Evolutionary conservation across 2,329 filamentous ascomycete species (phyloP).

Genomic region (Pseudopyrenochaeta lycopersici): DNA sequence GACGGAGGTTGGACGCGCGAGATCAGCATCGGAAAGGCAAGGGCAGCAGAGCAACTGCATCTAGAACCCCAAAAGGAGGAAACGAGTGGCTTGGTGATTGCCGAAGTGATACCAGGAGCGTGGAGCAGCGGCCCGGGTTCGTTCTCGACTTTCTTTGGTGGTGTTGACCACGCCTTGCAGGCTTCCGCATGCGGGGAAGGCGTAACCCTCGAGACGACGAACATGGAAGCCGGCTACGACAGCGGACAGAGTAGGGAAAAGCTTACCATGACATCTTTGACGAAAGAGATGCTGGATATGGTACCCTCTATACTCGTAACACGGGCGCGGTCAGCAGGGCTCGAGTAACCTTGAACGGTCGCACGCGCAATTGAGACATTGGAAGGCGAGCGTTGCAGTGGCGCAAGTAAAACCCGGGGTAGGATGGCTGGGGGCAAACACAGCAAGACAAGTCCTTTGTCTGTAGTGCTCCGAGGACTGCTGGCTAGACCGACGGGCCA

Average conservation of each 20-base stretch:
- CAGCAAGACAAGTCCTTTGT: conserved; percentile 23
- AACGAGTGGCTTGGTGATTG: conserved; percentile 1
- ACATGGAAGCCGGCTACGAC: conserved; percentile 9
- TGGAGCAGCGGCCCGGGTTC: conserved; percentile 28
- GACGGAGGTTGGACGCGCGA: conserved; percentile 27
- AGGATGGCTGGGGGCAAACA: conserved; percentile 22
- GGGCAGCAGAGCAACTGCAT: conserved; percentile 19
- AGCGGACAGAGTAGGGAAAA: conserved; percentile 22
- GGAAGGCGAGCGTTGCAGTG: conserved; percentile 34
- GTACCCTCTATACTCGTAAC: conserved; percentile 71
- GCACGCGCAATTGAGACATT: conserved; percentile 23
- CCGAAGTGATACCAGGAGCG: conserved; percentile 36
- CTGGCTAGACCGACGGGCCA: conserved; percentile 27
- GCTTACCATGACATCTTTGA: conserved; percentile 82
- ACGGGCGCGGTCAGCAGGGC: conserved; percentile 36
- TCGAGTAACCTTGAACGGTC: conserved; percentile 22
- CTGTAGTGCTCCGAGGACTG: conserved; percentile 25
- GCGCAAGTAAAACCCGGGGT: conserved; percentile 43
- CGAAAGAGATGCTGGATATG: conserved; percentile 83
- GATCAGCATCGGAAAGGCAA: conserved; percentile 26
- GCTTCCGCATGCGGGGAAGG: conserved; percentile 42
- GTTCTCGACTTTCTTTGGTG: conserved; percentile 31
- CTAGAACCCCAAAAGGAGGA: conserved; percentile 23
- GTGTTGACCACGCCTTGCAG: conserved; percentile 30
- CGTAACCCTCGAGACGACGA: conserved; percentile 28